Percentiles rank a stretch among this genome's conserved stretches.
phyloP scores from a whole-genome alignment of 108 stramenopile species.

The Nitzschia palea region DNA sequence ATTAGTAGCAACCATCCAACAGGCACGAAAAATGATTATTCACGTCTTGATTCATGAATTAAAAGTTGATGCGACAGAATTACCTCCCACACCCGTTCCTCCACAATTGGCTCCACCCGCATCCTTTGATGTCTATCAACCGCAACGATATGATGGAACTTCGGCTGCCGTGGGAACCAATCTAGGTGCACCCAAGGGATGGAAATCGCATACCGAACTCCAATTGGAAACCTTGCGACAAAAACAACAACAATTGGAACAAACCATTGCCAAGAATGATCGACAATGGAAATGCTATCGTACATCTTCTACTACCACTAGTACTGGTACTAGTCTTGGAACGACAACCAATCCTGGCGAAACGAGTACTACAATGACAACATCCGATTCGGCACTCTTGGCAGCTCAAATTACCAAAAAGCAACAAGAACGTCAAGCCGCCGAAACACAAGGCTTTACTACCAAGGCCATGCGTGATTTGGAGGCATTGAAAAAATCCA shows the following conservation, averaged over 20 bases:
- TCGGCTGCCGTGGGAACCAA: slow-evolving; percentile 62
- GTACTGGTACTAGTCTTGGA: not conserved
- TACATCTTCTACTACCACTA: not conserved
- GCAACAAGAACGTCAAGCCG: slow-evolving; percentile 47
- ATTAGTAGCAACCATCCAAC: too few relatives aligned
- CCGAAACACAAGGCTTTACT: slow-evolving; percentile 70
- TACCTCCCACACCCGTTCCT: slow-evolving; percentile 32
- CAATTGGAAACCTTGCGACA: slow-evolving; percentile 23
- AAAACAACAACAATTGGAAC: slow-evolving; percentile 11
- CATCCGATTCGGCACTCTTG: not conserved
- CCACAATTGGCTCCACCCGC: not conserved
- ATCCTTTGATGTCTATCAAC: slow-evolving; percentile 66
- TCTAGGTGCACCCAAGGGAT: slow-evolving; percentile 55
- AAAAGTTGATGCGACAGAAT: slow-evolving; percentile 30
- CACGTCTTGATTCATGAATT: slow-evolving; percentile 47
- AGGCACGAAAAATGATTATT: slow-evolving; percentile 47
- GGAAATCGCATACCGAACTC: slow-evolving; percentile 50
- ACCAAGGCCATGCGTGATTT: slow-evolving; percentile 88
- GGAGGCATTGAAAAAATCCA: slow-evolving; percentile 68
- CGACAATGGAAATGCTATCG: slow-evolving; percentile 55
- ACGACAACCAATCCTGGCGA: slow-evolving; percentile 17
- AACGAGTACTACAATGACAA: not conserved
- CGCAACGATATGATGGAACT: slow-evolving; percentile 62
- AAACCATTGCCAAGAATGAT: slow-evolving; percentile 6
- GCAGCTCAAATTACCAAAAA: slow-evolving; percentile 38